These are phyloP conservation scores for Russula griseocarnosa DNA, from an alignment of 768 basidiomycete genomes.

Conservation along the genomic window DNA sequence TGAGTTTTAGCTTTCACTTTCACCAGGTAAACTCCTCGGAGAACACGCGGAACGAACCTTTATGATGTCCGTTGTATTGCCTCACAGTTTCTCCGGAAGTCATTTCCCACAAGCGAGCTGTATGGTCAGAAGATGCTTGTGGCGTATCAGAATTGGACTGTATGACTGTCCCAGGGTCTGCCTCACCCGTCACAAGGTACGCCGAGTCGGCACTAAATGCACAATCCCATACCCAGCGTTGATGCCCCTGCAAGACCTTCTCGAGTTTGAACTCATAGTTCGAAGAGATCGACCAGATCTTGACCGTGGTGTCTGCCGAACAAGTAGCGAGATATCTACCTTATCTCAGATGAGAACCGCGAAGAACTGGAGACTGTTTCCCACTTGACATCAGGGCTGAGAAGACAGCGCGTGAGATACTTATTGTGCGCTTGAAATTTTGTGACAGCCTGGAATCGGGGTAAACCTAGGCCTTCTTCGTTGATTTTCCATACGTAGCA, in stretches of 20 bases:
- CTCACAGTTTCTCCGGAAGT: conserved; percentile 93
- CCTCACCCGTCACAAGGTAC: conserved; percentile 90
- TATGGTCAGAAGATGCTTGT: conserved; percentile 94
- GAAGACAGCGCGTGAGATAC: conserved; percentile 86
- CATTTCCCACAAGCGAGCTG: conserved; percentile 97
- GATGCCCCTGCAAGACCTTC: conserved; percentile 86
- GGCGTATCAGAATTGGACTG: conserved; percentile 14
- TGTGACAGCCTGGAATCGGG: conserved; percentile 90
- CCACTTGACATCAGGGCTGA: conserved; percentile 94
- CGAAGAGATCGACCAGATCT: conserved; percentile 90
- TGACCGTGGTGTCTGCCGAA: conserved; percentile 95
- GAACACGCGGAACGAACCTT: conserved; percentile 50
- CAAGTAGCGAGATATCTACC: conserved; percentile 93
- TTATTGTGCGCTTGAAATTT: conserved; percentile 92
- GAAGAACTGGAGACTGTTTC: conserved; percentile 30
- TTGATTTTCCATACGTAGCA: conserved; percentile 98
- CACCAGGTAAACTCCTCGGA: background rate
- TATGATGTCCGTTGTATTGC: conserved; percentile 95
- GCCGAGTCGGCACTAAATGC: conserved; percentile 99
- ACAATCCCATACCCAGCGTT: conserved; percentile 99
- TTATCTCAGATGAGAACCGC: conserved; percentile 27
- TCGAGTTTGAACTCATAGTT: conserved; percentile 88
- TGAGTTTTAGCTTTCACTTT: conserved; percentile 1
- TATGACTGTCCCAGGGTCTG: conserved; percentile 2
- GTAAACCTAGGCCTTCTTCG: conserved; percentile 69